Conservation (phyloP, 805 yeast genomes). For the Sugiyamaella qingdaonensis region DNA sequence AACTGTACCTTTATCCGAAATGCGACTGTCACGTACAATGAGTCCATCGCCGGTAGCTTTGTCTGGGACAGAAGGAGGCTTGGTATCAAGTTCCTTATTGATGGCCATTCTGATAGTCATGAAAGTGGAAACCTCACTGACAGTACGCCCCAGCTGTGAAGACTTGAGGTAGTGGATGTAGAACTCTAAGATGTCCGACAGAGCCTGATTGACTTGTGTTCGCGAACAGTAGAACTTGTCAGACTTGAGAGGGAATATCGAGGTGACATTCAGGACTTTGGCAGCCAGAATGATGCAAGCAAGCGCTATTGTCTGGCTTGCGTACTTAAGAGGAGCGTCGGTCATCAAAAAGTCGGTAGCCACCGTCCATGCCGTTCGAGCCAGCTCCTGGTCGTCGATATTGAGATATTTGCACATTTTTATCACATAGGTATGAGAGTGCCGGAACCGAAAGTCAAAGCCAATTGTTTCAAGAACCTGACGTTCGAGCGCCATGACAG, state of each 20-base stretch:
- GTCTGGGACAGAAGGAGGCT: constrained; percentile 32
- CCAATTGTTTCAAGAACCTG: constrained; percentile 70
- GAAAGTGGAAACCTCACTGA: constrained; percentile 12
- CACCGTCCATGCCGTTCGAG: constrained; percentile 66
- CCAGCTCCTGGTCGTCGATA: constrained; percentile 42
- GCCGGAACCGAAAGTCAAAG: constrained; percentile 72
- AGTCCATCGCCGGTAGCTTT: constrained; percentile 3
- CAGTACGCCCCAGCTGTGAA: constrained; percentile 43
- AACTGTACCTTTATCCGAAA: constrained; percentile 33
- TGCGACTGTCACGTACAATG: constrained; percentile 26
- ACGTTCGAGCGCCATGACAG: constrained; percentile 59
- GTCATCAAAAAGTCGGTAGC: constrained; percentile 70
- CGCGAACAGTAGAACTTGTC: constrained; percentile 20
- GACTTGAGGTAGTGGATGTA: constrained; percentile 55
- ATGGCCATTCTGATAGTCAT: constrained; percentile 26
- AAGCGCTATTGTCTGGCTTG: constrained; percentile 72
- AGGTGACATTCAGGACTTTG: constrained; percentile 37
- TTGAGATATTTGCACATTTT: constrained; percentile 49
- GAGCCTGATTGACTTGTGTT: constrained; percentile 42
- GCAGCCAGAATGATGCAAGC: constrained; percentile 60
- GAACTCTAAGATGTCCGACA: constrained; percentile 54
- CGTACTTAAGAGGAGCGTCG: constrained; percentile 61
- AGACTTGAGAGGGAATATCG: constrained; percentile 32
- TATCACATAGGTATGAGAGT: constrained; percentile 62
- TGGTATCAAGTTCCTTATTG: constrained; percentile 44